Evolutionary conservation across 495 filamentous ascomycete species (phyloP).

Genomic region (Penicillium ucsense): DNA sequence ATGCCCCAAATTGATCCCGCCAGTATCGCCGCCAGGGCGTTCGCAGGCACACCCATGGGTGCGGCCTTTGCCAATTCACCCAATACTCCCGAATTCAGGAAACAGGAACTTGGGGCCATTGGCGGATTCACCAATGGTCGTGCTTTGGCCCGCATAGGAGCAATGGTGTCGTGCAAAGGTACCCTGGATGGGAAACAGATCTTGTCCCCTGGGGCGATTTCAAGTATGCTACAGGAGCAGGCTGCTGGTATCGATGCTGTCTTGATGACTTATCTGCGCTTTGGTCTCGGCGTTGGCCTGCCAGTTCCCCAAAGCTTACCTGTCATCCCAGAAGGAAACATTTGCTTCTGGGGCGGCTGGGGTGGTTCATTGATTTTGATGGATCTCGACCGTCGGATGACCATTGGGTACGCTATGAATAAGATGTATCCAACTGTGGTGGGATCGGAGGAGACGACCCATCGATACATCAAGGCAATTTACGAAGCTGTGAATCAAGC

Average conservation of each 20-base stretch:
- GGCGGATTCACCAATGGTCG: slow-evolving; percentile 30
- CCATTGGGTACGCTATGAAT: slow-evolving; percentile 38
- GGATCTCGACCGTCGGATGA: slow-evolving; percentile 31
- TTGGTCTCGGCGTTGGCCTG: slow-evolving; percentile 30
- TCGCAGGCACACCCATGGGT: slow-evolving; percentile 3
- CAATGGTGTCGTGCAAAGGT: slow-evolving; percentile 21
- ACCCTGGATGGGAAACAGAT: slow-evolving; percentile 20
- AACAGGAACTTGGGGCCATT: slow-evolving; percentile 15
- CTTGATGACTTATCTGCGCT: slow-evolving; percentile 12
- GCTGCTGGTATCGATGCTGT: slow-evolving; percentile 25
- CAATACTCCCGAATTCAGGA: slow-evolving; percentile 13
- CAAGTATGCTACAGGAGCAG: slow-evolving; percentile 30
- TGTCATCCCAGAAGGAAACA: slow-evolving; percentile 21
- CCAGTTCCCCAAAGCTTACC: slow-evolving; percentile 4
- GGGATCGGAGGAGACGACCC: slow-evolving; percentile 19
- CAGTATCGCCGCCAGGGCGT: slow-evolving; percentile 8
- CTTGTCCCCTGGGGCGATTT: slow-evolving; percentile 22
- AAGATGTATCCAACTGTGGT: slow-evolving; percentile 21
- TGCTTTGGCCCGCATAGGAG: slow-evolving; percentile 19
- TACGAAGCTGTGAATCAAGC: slow-evolving; percentile 20
- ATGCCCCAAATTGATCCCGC: slow-evolving; percentile 1
- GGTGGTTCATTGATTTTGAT: slow-evolving; percentile 35
- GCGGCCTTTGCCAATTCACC: neutral
- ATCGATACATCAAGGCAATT: slow-evolving; percentile 24
- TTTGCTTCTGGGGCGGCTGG: slow-evolving; percentile 36